These are phyloP conservation scores for Aspergillus sergii DNA, from an alignment of 2,329 filamentous ascomycete genomes.

Conservation along the genomic window DNA sequence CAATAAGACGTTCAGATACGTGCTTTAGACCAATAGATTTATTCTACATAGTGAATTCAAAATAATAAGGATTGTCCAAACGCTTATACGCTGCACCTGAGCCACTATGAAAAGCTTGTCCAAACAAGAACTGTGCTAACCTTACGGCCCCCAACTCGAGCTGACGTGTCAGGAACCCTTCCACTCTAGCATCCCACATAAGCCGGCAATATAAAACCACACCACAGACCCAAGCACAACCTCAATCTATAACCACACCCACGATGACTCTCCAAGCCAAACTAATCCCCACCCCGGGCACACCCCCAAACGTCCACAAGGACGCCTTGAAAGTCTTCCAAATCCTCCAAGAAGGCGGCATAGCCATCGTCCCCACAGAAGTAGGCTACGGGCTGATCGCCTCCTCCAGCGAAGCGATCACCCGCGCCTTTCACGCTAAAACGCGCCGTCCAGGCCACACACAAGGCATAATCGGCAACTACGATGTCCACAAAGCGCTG, in stretches of 20 bases:
- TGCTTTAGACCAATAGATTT: constrained; percentile 29
- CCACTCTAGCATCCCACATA: background rate
- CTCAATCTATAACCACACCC: background rate
- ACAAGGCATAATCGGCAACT: constrained; percentile 25
- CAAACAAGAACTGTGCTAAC: background rate
- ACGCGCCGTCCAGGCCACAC: constrained; percentile 21
- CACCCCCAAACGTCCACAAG: background rate
- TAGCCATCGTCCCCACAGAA: constrained; percentile 27
- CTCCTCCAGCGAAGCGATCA: constrained; percentile 15
- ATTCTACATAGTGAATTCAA: too few species aligned
- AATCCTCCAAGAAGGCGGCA: constrained; percentile 21
- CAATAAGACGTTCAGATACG: constrained; percentile 58
- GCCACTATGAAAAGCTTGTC: background rate
- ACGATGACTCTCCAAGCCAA: background rate
- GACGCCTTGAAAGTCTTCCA: constrained; percentile 15
- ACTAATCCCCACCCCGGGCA: background rate
- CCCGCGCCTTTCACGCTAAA: constrained; percentile 26
- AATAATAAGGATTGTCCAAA: too few species aligned
- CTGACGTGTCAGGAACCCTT: background rate
- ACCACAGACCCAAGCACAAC: background rate
- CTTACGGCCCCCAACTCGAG: background rate
- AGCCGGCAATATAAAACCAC: background rate
- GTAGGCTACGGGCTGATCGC: constrained; percentile 29
- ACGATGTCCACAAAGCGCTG: constrained; percentile 20
- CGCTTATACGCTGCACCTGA: background rate